A percentile compares a stretch with the other conserved stretches of the same genome.
Conservation (phyloP, 306 rosid species). For the Bauhinia variegata region DNA sequence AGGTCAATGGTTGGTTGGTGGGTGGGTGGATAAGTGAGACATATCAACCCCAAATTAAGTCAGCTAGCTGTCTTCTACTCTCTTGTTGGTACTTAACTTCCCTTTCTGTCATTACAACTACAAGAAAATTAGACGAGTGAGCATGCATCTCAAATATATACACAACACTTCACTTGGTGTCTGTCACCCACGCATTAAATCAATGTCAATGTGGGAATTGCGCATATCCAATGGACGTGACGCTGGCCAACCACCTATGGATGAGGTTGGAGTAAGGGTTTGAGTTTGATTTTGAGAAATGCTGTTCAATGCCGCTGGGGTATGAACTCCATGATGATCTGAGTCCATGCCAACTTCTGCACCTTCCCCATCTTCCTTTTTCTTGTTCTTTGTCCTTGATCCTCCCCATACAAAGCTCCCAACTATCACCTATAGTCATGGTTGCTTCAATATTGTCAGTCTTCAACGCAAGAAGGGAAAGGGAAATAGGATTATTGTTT, state of each 20-base stretch:
- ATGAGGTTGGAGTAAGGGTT: conserved; percentile 59
- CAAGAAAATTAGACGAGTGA: conserved; percentile 56
- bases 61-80: conserved; percentile 56
- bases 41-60: conserved; percentile 41
- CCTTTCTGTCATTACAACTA: conserved; percentile 46
- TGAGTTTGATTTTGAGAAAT: conserved; percentile 61
- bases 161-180: conserved; percentile 35
- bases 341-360: conserved; percentile 61
- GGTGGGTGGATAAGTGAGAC: conserved; percentile 50
- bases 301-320: conserved; percentile 48
- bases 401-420: conserved; percentile 95
- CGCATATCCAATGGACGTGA: conserved; percentile 79
- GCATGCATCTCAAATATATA: conserved; percentile 47
- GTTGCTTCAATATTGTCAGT: conserved; percentile 25
- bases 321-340: conserved; percentile 63
- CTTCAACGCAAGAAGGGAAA: conserved; percentile 1
- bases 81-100: conserved; percentile 45
- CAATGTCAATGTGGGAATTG: conserved; percentile 80
- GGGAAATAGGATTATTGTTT: no score
- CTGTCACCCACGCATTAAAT: conserved; percentile 90
- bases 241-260: conserved; percentile 71
- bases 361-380: conserved; percentile 56
- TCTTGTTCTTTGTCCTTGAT: conserved; percentile 68
- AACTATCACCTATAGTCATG: conserved; percentile 71
- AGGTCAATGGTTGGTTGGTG: conserved; percentile 49